Evolutionary conservation across 208 protist genomes (phyloP).

Genomic region (Leishmania tarentolae): DNA sequence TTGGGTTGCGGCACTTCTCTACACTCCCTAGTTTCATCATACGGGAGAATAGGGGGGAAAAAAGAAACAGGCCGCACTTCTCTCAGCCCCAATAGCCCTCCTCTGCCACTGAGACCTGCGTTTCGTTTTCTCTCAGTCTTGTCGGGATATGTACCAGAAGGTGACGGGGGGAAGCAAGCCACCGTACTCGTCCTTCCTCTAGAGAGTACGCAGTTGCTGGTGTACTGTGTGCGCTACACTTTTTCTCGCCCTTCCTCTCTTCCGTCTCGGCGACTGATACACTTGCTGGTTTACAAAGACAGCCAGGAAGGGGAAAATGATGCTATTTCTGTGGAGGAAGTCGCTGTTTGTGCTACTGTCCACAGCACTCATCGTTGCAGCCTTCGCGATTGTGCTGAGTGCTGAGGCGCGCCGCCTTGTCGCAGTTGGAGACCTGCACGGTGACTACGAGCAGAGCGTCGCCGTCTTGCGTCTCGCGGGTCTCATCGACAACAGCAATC

Average conservation of each 20-base stretch:
- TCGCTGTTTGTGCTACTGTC: neutral
- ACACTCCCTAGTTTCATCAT: neutral
- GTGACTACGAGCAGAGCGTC: conserved; percentile 82
- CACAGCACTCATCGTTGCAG: conserved; percentile 5
- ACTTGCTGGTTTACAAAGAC: neutral
- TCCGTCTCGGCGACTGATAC: neutral
- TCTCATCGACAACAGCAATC: conserved; percentile 67
- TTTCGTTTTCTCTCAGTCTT: neutral
- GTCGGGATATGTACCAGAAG: neutral
- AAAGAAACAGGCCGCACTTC: neutral
- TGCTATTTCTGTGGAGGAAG: neutral
- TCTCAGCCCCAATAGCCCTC: neutral
- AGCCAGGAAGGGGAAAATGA: neutral
- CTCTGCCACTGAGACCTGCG: neutral
- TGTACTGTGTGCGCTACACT: neutral
- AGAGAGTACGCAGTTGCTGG: neutral
- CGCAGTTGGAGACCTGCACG: conserved; percentile 86
- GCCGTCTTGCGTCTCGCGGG: conserved; percentile 66
- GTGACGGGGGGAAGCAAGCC: neutral
- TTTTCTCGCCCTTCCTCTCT: neutral
- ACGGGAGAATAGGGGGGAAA: neutral
- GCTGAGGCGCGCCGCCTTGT: conserved; percentile 65
- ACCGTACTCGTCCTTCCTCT: neutral
- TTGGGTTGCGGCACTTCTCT: neutral
- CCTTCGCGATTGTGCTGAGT: conserved; percentile 1